Evolutionary conservation across 2,329 filamentous ascomycete genomes (phyloP), one percentile per base, ranked within the genome.

Genomic region (Diplodia sapinea): DNA sequence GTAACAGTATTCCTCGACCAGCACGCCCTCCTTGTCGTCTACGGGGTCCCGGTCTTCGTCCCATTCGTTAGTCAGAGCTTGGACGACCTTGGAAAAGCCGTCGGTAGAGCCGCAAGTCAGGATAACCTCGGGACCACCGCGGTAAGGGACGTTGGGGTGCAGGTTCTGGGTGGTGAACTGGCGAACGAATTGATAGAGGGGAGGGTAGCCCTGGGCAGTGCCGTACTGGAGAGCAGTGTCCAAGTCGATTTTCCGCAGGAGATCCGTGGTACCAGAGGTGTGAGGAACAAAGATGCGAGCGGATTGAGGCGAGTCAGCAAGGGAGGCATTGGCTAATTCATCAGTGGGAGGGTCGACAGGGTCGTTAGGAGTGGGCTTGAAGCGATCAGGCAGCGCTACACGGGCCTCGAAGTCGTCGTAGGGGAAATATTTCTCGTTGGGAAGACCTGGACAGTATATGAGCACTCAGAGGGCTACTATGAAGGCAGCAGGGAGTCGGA

Each of bases 381-480:
- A 95, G 78, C 93, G 87, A 70, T 90, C 83, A 8, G 92, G 89
- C 70, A 87, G 86, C 38, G 92, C 92, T 69, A 90, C 87, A 71
- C 90, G 88, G 50, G 93, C 92, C 79, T 96, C 92, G 70, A 97
- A 87, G 0, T 93, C 95, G 74, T 97, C 93, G 79, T 91, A 97
- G 9, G 94, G 94, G 75, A 97, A 97, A 80, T 92, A 92, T 68
- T 86, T 86, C 49, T 89, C 84, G 78, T 95, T 90, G 17, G 94
- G 94, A 26, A 96, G 86, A 69, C 92, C 92, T 94, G 70, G 23
- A 59, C 1, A n/a, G 13, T 13, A 17, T 20, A 68, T 74, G 55
- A 75, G 74, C 68, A 13, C 9, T 15, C 23, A 13, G 17, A 29
- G 1, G 13, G 26, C 33, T 31, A 31, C 51, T 17, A n/a, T 2